Percentiles rank a stretch among this genome's conserved stretches.
Evolutionary conservation across 257 asterid genomes (phyloP).

Genomic region (Capsicum baccatum): DNA sequence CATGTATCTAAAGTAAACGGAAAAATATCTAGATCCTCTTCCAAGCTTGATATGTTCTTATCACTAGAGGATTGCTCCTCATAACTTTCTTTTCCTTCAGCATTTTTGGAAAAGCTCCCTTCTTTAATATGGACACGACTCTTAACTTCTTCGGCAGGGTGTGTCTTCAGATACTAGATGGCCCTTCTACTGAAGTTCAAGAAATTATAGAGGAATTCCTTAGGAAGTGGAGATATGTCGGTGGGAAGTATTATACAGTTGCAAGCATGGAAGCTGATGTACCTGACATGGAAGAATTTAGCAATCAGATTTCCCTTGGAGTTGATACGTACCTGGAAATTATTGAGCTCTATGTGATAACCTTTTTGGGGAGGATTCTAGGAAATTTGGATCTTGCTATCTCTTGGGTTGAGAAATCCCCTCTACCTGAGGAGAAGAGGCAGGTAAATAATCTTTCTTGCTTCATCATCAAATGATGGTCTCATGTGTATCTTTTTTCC

Average conservation of each 20-base stretch:
- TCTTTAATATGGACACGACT: constrained; percentile 23
- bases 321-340: constrained; percentile 68
- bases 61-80: constrained; percentile 4
- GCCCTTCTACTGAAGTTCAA: constrained; percentile 53
- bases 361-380: constrained; percentile 54
- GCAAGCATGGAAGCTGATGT: neutral
- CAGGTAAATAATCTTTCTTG: constrained; percentile 60
- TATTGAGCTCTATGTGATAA: constrained; percentile 77
- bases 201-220: constrained; percentile 74
- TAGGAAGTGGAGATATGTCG: constrained; percentile 59
- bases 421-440: constrained; percentile 68
- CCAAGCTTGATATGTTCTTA: constrained; percentile 4
- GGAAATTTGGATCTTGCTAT: constrained; percentile 67
- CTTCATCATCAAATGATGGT: constrained; percentile 23
- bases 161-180: constrained; percentile 67
- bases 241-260: constrained; percentile 49
- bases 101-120: neutral
- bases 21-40: neutral
- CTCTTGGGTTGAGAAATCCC: constrained; percentile 80
- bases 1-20: constrained; percentile 16
- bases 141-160: constrained; percentile 47
- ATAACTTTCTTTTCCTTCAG: neutral
- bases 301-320: too few relatives aligned
- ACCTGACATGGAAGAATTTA: too few relatives aligned
- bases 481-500: neutral